A percentile compares a stretch with the other conserved stretches of the same genome.
phyloP scores from a whole-genome alignment of 164 flowering plant genomes.

The Dillenia turbinata region DNA sequence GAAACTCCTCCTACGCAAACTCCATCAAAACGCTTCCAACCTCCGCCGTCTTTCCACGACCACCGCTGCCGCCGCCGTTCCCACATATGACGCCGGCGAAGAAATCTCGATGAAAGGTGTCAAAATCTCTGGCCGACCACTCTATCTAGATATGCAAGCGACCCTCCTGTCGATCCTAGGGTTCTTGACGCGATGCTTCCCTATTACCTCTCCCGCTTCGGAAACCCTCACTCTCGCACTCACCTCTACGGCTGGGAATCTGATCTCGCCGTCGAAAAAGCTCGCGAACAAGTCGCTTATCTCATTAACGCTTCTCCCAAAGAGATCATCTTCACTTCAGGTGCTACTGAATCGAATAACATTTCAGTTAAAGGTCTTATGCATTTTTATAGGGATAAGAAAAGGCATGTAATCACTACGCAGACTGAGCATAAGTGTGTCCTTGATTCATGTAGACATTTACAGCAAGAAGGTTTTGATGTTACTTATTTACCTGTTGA shows the following conservation, averaged over 20 bases:
- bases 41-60: constrained; percentile 40
- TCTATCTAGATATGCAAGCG: constrained; percentile 93
- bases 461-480: constrained; percentile 90
- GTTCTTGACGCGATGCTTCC: constrained; percentile 93
- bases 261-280: constrained; percentile 73
- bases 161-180: constrained; percentile 93
- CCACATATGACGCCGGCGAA: constrained; percentile 19
- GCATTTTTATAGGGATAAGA: constrained; percentile 73
- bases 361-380: constrained; percentile 85
- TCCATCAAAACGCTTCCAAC: constrained; percentile 26
- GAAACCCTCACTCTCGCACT: constrained; percentile 96
- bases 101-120: constrained; percentile 75
- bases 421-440: constrained; percentile 99
- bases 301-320: constrained; percentile 80
- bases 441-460: constrained; percentile 84
- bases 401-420: constrained; percentile 84
- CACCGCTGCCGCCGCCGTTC: constrained; percentile 29
- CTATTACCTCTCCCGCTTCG: constrained; percentile 59
- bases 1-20: constrained; percentile 32
- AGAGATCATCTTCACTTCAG: constrained; percentile 93
- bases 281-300: constrained; percentile 71
- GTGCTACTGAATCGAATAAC: constrained; percentile 95
- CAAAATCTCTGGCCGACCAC: constrained; percentile 72
- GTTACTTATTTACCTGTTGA: constrained; percentile 82
- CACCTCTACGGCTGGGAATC: constrained; percentile 99